Base-by-base conservation (phyloP, 768 basidiomycete species). In the Rhodotorula kratochvilovae region DNA sequence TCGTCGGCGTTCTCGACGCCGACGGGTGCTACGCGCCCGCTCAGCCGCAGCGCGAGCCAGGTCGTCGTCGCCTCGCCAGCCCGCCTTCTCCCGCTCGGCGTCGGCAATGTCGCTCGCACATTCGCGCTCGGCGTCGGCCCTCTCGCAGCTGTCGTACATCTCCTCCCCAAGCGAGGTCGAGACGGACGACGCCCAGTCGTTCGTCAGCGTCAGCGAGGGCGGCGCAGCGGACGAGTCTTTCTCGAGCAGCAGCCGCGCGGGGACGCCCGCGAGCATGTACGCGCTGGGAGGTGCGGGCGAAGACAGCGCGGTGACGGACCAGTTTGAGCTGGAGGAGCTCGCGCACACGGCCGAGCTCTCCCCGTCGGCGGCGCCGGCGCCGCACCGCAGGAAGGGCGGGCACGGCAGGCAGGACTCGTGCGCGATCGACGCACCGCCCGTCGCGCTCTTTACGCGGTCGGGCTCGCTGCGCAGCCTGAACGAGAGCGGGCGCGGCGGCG, bases 381-480 rank as follows among this genome's bases (percentile, higher is more conserved):
- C 25, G 29, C 36, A 13, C 6, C 17, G 39, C 43, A 46, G 11
- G 17, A 29, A 16, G 13, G 19, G 19, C 54, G 54, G n/a, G 16
- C 58, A 59, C 42, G 5, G 8, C 25, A 21, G 58, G 42, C 48
- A 63, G 17, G 56, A 60, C n/a, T 67, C 61, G 23, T 60, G 25
- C 43, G 39, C 31, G 25, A 27, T 71, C 35, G 70, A 71, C 23
- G 61, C 66, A 21, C 70, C 70, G 15, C 66, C 66, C 13, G 66
- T 71, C 59, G 61, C 46, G 15, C 57, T 71, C 21, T 71, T 67
- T 27, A 71, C 70, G 21, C 56, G 58, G 23, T 29, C n/a, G 5
- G 27, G 50, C 0, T 61, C 69, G 16, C 3, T 66, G 19, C 45
- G 56, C 23, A 10, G 54, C 35, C 2, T 21, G 29, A 23, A 15